phyloP scores from a whole-genome alignment of 2,329 filamentous ascomycete genomes.

The Alternaria tenuissima region DNA sequence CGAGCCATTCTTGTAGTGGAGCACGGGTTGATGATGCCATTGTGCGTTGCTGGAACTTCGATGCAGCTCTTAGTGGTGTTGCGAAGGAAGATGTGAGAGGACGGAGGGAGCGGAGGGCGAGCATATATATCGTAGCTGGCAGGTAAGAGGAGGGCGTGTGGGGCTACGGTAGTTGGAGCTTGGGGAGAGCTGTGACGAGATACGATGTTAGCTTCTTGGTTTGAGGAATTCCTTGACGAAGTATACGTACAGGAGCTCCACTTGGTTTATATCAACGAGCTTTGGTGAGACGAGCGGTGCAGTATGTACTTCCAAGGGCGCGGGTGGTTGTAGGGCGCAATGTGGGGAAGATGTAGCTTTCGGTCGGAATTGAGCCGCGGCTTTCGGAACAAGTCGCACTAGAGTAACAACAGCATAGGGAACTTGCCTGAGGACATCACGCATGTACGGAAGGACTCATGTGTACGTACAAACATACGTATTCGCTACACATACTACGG shows the following conservation, averaged over 20 bases:
- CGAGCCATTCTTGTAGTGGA: slow-evolving; percentile 58
- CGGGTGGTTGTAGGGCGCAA: slow-evolving; percentile 9
- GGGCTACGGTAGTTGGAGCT: neutral
- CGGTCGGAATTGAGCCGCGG: slow-evolving; percentile 22
- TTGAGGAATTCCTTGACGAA: neutral
- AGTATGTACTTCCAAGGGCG: slow-evolving; percentile 8
- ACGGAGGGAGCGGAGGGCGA: slow-evolving; percentile 12
- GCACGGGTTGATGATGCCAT: slow-evolving; percentile 30
- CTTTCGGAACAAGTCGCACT: slow-evolving; percentile 5
- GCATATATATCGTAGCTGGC: slow-evolving; percentile 13
- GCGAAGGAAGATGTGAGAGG: neutral
- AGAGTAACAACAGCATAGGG: neutral
- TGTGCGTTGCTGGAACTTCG: slow-evolving; percentile 12
- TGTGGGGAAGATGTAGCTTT: slow-evolving; percentile 12
- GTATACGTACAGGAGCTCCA: neutral
- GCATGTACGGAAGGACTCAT: neutral
- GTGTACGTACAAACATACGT: neutral
- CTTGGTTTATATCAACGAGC: neutral
- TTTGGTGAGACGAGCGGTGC: neutral
- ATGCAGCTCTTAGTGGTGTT: neutral
- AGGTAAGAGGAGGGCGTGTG: neutral
- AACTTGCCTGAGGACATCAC: neutral
- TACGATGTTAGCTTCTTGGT: neutral
- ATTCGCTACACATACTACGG: slow-evolving; percentile 21
- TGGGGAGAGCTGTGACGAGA: neutral